phyloP scores from a whole-genome alignment of 495 filamentous ascomycete genomes.

The Penicillium maclennaniae region DNA sequence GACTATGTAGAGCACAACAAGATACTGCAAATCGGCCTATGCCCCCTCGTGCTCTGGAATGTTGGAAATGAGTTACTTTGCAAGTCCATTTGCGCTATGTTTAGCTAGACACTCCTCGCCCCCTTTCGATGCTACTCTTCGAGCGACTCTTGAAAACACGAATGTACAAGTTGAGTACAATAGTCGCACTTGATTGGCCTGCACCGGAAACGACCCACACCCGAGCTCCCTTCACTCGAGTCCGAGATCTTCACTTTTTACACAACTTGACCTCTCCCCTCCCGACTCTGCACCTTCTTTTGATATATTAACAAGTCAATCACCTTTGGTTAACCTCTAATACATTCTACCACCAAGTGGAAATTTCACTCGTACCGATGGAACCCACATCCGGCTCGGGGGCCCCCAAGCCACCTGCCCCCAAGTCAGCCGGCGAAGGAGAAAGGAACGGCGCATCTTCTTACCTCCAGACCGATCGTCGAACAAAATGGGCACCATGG shows the following conservation, averaged over 20 bases:
- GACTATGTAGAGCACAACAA: too few species aligned
- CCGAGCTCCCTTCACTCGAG: constrained; percentile 4
- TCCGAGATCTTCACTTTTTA: not conserved
- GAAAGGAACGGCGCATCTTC: constrained; percentile 9
- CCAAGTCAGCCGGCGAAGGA: not conserved
- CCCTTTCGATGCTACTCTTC: too few species aligned
- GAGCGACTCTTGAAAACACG: too few species aligned
- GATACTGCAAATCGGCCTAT: too few species aligned
- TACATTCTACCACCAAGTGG: not conserved
- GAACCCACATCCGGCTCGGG: constrained; percentile 6
- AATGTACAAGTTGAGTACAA: too few species aligned
- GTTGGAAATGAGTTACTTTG: too few species aligned
- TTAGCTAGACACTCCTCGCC: too few species aligned
- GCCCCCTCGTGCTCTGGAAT: too few species aligned
- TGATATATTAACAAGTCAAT: not conserved
- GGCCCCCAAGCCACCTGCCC: not conserved
- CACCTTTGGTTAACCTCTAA: not conserved
- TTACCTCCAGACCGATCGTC: constrained; percentile 1
- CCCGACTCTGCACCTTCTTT: not conserved
- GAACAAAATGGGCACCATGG: constrained; percentile 19
- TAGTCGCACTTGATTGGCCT: not conserved
- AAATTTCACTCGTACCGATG: constrained; percentile 3
- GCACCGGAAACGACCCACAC: not conserved
- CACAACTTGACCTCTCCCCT: not conserved
- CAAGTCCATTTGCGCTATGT: too few species aligned